phyloP scores from a whole-genome alignment of 177 flowering plant genomes.

The Vitis hybrid region DNA sequence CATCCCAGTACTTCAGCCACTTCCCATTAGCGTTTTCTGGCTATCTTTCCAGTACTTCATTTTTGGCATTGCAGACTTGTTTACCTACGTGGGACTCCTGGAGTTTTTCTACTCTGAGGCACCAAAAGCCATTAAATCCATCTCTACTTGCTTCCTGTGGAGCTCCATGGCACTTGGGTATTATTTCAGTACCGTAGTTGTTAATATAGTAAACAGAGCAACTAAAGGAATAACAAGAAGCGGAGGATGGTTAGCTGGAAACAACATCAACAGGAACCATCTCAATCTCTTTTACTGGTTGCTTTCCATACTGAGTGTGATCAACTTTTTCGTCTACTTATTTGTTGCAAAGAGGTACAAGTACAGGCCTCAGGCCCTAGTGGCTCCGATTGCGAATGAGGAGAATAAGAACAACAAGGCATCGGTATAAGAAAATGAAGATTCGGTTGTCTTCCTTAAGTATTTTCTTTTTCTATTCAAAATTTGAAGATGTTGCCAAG shows the following conservation, averaged over 20 bases:
- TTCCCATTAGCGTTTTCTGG: conserved; percentile 46
- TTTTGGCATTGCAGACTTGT: conserved; percentile 60
- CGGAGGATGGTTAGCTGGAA: conserved; percentile 56
- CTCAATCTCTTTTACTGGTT: conserved; percentile 59
- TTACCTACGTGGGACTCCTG: conserved; percentile 52
- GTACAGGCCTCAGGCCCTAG: conserved; percentile 32
- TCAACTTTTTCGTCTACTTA: conserved; percentile 46
- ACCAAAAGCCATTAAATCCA: conserved; percentile 33
- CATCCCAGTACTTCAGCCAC: conserved; percentile 24
- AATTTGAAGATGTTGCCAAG: too few relatives aligned
- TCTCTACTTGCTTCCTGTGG: conserved; percentile 49
- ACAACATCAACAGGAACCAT: conserved; percentile 49
- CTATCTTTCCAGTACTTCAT: conserved; percentile 51
- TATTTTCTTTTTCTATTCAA: too few relatives aligned
- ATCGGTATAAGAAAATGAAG: too few relatives aligned
- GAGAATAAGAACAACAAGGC: background rate
- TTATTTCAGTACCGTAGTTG: conserved; percentile 52
- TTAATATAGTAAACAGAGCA: conserved; percentile 42
- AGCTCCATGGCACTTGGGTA: conserved; percentile 54
- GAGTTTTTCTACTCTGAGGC: conserved; percentile 60
- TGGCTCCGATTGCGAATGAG: background rate
- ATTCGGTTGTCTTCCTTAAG: too few relatives aligned
- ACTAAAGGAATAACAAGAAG: conserved; percentile 30
- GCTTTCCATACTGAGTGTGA: conserved; percentile 42
- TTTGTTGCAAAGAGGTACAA: conserved; percentile 48